A percentile compares a stretch with the other conserved stretches of the same genome.
Evolutionary conservation across 164 flowering plant species (phyloP).

Genomic region (Amborella trichopoda): DNA sequence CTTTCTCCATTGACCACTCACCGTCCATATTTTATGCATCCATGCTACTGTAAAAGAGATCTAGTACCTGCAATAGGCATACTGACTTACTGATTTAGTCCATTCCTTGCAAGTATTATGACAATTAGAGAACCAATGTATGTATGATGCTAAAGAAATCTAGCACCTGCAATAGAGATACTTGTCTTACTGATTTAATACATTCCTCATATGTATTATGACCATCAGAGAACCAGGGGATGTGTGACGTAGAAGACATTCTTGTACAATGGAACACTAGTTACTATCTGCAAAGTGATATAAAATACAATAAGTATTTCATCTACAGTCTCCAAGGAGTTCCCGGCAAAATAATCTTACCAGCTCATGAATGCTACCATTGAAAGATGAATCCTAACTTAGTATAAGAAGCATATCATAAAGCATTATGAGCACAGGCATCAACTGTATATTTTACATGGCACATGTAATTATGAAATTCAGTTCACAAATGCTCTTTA

Average conservation of each 20-base stretch:
- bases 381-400: slow-evolving; percentile 96
- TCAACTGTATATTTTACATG: no score
- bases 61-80: slow-evolving; percentile 82
- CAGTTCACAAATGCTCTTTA: no score
- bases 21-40: slow-evolving; percentile 51
- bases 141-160: no score
- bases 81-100: no score
- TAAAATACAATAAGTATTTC: neutral
- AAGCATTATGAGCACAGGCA: slow-evolving; percentile 85
- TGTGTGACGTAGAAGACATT: slow-evolving; percentile 77
- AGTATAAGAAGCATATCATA: slow-evolving; percentile 90
- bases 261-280: slow-evolving; percentile 93
- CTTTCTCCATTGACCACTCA: slow-evolving; percentile 93
- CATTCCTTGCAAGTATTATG: no score
- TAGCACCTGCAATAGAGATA: no score
- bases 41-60: slow-evolving; percentile 86
- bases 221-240: slow-evolving; percentile 96
- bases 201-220: slow-evolving; percentile 81
- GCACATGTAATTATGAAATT: no score
- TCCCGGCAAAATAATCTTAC: slow-evolving; percentile 24
- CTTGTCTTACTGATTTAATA: no score
- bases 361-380: slow-evolving; percentile 88
- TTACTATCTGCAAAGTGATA: slow-evolving; percentile 41
- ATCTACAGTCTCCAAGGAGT: neutral
- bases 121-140: no score